Conservation (phyloP, 495 filamentous ascomycete genomes). For the Neurospora cerealis region DNA sequence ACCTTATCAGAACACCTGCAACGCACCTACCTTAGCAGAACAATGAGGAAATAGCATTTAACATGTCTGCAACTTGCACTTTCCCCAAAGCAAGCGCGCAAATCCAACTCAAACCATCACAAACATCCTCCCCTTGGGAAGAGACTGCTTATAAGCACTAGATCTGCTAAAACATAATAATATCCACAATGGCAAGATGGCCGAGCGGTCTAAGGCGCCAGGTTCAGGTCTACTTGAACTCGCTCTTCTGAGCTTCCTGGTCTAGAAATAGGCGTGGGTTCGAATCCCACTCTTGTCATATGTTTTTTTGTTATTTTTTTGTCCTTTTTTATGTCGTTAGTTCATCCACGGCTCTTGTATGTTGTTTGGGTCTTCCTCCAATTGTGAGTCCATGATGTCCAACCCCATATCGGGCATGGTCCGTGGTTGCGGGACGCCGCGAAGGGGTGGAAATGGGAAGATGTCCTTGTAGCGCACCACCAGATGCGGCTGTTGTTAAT, state of each 20-base stretch:
- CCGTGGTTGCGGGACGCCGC: neutral
- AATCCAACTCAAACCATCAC: neutral
- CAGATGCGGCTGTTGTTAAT: no score
- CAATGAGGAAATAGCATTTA: neutral
- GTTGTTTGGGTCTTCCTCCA: neutral
- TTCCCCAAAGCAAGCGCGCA: neutral
- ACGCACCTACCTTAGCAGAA: neutral
- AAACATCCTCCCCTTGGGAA: neutral
- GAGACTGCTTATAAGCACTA: neutral
- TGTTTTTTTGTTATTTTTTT: neutral
- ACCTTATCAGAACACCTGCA: neutral
- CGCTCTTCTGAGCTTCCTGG: neutral
- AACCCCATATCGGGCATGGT: neutral
- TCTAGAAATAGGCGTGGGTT: constrained; percentile 5
- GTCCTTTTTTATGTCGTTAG: neutral
- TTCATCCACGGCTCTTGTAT: neutral
- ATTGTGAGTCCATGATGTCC: neutral
- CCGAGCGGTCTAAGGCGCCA: neutral
- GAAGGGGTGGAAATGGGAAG: no score
- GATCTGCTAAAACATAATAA: neutral
- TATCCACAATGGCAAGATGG: neutral
- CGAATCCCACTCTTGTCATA: constrained; percentile 11
- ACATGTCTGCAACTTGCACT: neutral
- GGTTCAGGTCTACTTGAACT: neutral
- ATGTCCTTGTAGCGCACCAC: no score